A percentile compares a stretch with the other conserved stretches of the same genome.
Evolutionary conservation across 805 yeast genomes (phyloP).

Genomic region (Wickerhamiella parazyma): DNA sequence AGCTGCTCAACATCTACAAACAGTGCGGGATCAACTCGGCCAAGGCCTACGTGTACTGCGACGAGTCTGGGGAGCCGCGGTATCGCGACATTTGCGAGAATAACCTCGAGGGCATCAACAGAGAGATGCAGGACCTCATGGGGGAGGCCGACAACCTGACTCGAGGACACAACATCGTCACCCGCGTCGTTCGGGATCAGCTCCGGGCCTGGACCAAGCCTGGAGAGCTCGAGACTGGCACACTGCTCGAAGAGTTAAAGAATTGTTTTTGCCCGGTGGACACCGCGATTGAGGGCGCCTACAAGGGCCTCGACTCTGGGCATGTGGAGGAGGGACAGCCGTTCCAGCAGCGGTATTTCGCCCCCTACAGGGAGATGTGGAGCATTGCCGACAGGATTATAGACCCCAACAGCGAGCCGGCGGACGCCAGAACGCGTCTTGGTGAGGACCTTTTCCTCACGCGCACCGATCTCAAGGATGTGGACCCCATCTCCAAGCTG

Average conservation of each 20-base stretch:
- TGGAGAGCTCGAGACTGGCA: background rate
- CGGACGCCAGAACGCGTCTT: background rate
- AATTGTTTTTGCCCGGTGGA: background rate
- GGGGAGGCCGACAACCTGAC: background rate
- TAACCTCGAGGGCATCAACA: background rate
- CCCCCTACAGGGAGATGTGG: slow-evolving; percentile 6
- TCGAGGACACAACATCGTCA: background rate
- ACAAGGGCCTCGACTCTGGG: background rate
- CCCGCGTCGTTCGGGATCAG: background rate
- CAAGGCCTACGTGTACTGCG: background rate
- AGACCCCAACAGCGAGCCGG: slow-evolving; percentile 4
- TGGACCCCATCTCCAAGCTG: slow-evolving; percentile 2
- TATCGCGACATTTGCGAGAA: background rate
- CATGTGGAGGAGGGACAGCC: background rate
- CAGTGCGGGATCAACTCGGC: slow-evolving; percentile 4
- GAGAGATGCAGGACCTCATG: slow-evolving; percentile 5
- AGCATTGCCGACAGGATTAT: background rate
- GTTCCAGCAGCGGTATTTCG: background rate
- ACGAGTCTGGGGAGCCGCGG: background rate
- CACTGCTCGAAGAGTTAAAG: background rate
- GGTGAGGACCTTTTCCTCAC: slow-evolving; percentile 4
- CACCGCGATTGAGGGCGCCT: too few species aligned
- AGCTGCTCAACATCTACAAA: background rate
- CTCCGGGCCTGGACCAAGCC: background rate
- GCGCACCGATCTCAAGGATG: background rate